Conservation (phyloP, 169 alveolate species). For the Neospora caninum region DNA sequence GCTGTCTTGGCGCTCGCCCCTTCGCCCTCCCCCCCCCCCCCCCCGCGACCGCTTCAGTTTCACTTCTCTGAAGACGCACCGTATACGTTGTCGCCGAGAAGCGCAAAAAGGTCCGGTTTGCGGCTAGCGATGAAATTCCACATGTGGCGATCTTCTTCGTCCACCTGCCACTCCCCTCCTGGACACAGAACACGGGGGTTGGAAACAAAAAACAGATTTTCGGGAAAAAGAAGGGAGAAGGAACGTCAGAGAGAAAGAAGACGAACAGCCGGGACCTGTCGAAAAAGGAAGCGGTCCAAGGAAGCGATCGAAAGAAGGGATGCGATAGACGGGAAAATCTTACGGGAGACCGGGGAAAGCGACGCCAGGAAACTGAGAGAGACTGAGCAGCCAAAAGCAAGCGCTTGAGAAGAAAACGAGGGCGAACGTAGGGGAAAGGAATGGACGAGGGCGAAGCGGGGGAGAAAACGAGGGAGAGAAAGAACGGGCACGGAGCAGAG, state of each 20-base stretch:
- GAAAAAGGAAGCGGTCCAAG: no score
- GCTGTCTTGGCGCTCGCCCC: no score
- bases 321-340: no score
- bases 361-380: no score
- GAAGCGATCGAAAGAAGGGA: no score
- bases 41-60: no score
- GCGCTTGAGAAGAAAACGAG: not conserved
- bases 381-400: no score
- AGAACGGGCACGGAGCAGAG: not conserved
- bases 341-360: no score
- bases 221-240: not conserved
- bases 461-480: not conserved
- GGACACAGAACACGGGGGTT: not conserved
- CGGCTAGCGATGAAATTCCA: conserved; percentile 53
- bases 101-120: conserved; percentile 50
- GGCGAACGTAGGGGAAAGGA: not conserved
- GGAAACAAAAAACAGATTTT: no score
- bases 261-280: not conserved
- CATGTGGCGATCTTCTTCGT: conserved; percentile 56
- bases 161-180: conserved; percentile 43
- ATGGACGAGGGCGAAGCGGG: not conserved
- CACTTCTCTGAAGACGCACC: conserved; percentile 1
- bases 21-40: no score
- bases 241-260: not conserved
- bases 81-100: conserved; percentile 66